Evolutionary conservation across 345 rosid species (phyloP).

Genomic region (Eucalyptus regnans): DNA sequence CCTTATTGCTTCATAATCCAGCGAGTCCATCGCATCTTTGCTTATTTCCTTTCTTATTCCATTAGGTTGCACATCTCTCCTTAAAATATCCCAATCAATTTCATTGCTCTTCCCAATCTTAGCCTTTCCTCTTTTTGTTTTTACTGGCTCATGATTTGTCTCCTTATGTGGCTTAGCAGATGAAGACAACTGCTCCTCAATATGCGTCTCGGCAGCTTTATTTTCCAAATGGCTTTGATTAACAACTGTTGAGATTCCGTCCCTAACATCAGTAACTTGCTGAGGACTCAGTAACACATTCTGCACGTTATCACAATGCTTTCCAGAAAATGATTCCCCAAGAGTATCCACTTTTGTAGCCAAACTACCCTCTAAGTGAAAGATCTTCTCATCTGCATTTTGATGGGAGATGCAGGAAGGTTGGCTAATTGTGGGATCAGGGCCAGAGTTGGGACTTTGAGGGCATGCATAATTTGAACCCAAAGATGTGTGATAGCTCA

Average conservation of each 20-base stretch:
- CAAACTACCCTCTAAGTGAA: constrained; percentile 3
- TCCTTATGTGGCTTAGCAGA: constrained; percentile 7
- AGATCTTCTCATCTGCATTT: constrained; percentile 10
- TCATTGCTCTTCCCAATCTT: constrained; percentile 23
- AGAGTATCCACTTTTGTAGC: background rate
- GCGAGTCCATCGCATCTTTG: constrained; percentile 48
- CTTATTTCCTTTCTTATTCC: constrained; percentile 33
- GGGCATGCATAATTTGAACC: constrained; percentile 8
- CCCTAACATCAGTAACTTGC: constrained; percentile 8
- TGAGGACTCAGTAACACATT: constrained; percentile 7
- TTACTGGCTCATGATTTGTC: constrained; percentile 12
- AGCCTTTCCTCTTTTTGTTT: constrained; percentile 35
- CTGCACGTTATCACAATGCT: constrained; percentile 9
- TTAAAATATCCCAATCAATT: constrained; percentile 71
- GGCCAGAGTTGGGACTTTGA: constrained; percentile 4
- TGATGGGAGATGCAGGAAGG: constrained; percentile 4
- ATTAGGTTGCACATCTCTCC: constrained; percentile 36
- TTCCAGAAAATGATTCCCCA: constrained; percentile 4
- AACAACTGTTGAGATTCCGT: constrained; percentile 7
- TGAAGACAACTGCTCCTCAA: constrained; percentile 16
- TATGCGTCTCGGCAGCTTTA: constrained; percentile 14
- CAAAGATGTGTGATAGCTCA: background rate
- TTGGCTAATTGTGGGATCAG: constrained; percentile 3
- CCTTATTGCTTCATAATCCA: constrained; percentile 84
- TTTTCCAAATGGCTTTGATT: constrained; percentile 4